phyloP scores from a whole-genome alignment of 2,329 filamentous ascomycete genomes.

The Claviceps quebecensis region DNA sequence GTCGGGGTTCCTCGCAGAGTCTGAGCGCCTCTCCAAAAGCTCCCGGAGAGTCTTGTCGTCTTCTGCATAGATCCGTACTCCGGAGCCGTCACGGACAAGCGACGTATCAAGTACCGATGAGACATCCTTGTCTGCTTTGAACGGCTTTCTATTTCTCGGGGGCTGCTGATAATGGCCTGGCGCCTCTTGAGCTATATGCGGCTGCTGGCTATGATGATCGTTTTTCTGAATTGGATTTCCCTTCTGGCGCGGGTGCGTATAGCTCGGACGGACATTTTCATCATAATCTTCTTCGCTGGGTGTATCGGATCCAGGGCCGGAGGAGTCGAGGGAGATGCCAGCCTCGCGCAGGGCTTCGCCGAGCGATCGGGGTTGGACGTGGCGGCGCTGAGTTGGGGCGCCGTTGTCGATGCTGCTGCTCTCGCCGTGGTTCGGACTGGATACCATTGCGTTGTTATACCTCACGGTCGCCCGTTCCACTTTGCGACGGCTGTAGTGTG shows the following conservation, averaged over 20 bases:
- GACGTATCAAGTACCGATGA: not conserved
- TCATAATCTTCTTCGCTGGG: conserved; percentile 34
- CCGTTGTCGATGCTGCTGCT: not conserved
- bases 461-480: not conserved
- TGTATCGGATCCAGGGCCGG: conserved; percentile 21
- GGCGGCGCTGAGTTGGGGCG: not conserved
- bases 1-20: conserved; percentile 10
- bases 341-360: conserved; percentile 15
- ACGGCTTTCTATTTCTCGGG: not conserved
- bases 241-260: conserved; percentile 6
- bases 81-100: conserved; percentile 12
- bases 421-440: not conserved
- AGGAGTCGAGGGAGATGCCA: conserved; percentile 11
- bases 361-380: conserved; percentile 12
- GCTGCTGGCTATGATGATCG: not conserved
- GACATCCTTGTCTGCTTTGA: not conserved
- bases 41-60: conserved; percentile 17
- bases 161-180: not conserved
- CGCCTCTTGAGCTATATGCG: not conserved
- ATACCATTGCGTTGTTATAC: not conserved
- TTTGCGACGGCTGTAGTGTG: not conserved
- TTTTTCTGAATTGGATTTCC: not conserved
- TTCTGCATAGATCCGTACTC: conserved; percentile 14
- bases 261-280: conserved; percentile 18
- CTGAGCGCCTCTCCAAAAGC: conserved; percentile 13